Evolutionary conservation across 2,329 filamentous ascomycete species (phyloP).

Genomic region (Fusarium hostae): DNA sequence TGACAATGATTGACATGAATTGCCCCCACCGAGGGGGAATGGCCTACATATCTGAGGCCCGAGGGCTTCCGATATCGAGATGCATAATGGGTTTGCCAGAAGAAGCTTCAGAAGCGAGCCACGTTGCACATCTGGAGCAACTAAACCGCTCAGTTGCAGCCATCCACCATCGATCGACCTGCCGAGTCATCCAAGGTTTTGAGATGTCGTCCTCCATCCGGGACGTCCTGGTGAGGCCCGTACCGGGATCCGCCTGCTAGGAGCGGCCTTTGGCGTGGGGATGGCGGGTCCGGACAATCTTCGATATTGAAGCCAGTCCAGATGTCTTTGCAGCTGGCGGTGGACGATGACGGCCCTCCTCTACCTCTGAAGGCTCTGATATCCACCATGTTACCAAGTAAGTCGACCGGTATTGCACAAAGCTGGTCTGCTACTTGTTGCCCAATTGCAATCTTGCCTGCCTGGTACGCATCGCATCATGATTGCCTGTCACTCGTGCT

Average conservation of each 20-base stretch:
- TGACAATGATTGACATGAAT: slow-evolving; percentile 37
- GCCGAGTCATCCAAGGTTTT: slow-evolving; percentile 36
- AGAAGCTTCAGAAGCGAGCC: slow-evolving; percentile 48
- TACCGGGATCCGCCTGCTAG: slow-evolving; percentile 37
- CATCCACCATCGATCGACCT: slow-evolving; percentile 26
- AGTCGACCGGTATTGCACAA: neutral
- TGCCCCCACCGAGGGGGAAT: slow-evolving; percentile 33
- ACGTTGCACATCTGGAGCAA: slow-evolving; percentile 50
- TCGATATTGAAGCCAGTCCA: slow-evolving; percentile 8
- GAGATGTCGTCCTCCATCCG: slow-evolving; percentile 26
- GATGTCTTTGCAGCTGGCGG: slow-evolving; percentile 22
- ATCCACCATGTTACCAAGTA: neutral
- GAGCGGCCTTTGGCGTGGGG: slow-evolving; percentile 31
- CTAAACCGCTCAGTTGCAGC: slow-evolving; percentile 47
- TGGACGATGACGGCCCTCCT: slow-evolving; percentile 3
- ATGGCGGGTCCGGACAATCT: slow-evolving; percentile 29
- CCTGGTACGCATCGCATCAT: slow-evolving; percentile 11
- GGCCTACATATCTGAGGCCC: slow-evolving; percentile 40
- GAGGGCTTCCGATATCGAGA: slow-evolving; percentile 43
- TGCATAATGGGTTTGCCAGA: slow-evolving; percentile 45
- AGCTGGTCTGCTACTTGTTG: neutral
- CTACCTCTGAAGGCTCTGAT: neutral
- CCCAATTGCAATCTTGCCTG: neutral
- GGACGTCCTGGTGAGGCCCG: slow-evolving; percentile 30
- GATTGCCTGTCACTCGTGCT: slow-evolving; percentile 14